These are phyloP conservation scores for Penicillium psychrosexuale DNA, from an alignment of 2,329 filamentous ascomycete genomes.

Conservation along the genomic window DNA sequence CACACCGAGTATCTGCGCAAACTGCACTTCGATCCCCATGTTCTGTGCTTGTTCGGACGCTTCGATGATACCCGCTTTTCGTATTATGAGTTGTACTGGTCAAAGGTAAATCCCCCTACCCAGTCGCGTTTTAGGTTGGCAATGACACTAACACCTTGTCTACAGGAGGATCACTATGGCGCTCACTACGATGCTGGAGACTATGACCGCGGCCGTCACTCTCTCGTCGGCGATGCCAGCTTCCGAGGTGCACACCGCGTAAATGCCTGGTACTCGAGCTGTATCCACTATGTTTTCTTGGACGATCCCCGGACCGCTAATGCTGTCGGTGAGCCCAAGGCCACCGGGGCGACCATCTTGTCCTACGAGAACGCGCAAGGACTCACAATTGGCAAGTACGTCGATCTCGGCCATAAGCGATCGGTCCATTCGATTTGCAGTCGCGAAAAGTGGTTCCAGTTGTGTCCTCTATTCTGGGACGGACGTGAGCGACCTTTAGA, in stretches of 20 bases:
- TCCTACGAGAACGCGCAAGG: slow-evolving; percentile 73
- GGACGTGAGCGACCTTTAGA: slow-evolving; percentile 45
- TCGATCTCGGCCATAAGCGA: slow-evolving; percentile 70
- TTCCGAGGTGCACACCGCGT: slow-evolving; percentile 57
- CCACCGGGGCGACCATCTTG: slow-evolving; percentile 66
- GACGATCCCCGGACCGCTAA: slow-evolving; percentile 56
- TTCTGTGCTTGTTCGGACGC: slow-evolving; percentile 65
- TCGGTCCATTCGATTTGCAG: slow-evolving; percentile 40
- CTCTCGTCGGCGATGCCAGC: slow-evolving; percentile 55
- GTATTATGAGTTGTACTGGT: slow-evolving; percentile 81
- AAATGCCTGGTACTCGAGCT: slow-evolving; percentile 56
- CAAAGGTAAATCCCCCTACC: slow-evolving; percentile 50
- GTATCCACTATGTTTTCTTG: slow-evolving; percentile 59
- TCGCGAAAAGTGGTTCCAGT: slow-evolving; percentile 31
- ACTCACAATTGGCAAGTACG: slow-evolving; percentile 67
- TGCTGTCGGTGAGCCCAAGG: slow-evolving; percentile 65
- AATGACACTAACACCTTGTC: slow-evolving; percentile 1
- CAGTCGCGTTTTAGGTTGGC: not conserved
- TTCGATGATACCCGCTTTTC: slow-evolving; percentile 71
- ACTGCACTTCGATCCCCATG: slow-evolving; percentile 68
- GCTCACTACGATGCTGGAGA: slow-evolving; percentile 56
- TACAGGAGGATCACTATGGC: slow-evolving; percentile 58
- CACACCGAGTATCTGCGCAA: slow-evolving; percentile 68
- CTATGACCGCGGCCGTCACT: slow-evolving; percentile 60
- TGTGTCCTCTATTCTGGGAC: slow-evolving; percentile 51